Evolutionary conservation across 179 eudicot genomes (phyloP).

Genomic region (Actinidia arguta): DNA sequence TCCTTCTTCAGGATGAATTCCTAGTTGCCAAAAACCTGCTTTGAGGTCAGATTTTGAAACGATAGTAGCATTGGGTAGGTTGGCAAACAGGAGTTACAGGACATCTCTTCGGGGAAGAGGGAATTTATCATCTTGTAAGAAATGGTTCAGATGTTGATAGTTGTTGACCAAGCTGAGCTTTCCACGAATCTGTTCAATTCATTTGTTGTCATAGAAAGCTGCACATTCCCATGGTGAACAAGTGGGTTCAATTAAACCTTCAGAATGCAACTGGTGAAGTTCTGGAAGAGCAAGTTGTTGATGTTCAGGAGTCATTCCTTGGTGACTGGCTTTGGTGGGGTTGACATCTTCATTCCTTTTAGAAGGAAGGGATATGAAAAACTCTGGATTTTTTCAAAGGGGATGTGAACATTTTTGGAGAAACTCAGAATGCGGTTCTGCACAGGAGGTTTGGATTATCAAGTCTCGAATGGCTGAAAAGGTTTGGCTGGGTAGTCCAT

Average conservation of each 20-base stretch:
- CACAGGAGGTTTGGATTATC: not conserved
- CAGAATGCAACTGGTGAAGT: not conserved
- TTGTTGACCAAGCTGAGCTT: not conserved
- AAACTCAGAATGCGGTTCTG: not conserved
- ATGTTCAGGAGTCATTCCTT: not conserved
- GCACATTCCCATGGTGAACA: not conserved
- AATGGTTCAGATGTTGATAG: not conserved
- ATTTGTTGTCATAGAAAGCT: not conserved
- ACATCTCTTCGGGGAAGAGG: not conserved
- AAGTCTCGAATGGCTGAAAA: not conserved
- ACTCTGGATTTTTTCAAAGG: not conserved
- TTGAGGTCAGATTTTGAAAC: not conserved
- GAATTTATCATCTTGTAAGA: not conserved
- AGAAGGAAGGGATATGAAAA: not conserved
- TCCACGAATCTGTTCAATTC: not conserved
- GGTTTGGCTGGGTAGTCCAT: not conserved
- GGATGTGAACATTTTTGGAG: not conserved
- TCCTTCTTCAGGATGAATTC: not conserved
- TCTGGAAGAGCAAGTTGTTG: not conserved
- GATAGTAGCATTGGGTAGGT: not conserved
- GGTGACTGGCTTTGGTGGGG: not conserved
- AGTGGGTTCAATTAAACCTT: not conserved
- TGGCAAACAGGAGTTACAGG: not conserved
- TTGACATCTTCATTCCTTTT: conserved; percentile 2
- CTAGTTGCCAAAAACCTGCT: not conserved